Evolutionary conservation across 2,329 filamentous ascomycete species (phyloP), one percentile per base, ranked within the genome.

Genomic region (Botrytis cinerea): DNA sequence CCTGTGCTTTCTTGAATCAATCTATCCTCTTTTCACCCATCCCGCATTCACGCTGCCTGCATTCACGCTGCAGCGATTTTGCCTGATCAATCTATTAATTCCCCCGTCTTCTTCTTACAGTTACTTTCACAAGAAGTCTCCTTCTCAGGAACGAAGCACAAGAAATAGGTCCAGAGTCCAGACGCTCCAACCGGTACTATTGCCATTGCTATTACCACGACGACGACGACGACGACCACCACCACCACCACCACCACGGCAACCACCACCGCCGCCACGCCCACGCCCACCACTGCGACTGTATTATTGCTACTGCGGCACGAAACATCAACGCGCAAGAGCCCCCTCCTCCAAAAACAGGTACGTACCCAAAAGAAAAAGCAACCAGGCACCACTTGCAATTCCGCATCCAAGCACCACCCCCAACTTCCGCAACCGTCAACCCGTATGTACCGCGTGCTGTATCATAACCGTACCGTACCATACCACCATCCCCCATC

Each of bases 51-150:
- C 75, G 74, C 76, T 75, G 76, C 75, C 77, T 77, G 77, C 77
- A 76, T 75, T 75, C 75, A 74, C 75, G 73, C 76, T 75, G 76
- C 76, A 74, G 66, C 74, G 73, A 79, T 78, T 78, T 80, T 79
- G 75, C 77, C 78, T 77, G 79, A 81, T 80, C 78, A 80, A 79
- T 79, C 73, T 48, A 75, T 79, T 81, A 79, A 81, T 78, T 70
- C 76, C 75, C 78, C 62, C 51, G 28, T 74, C 75, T 78, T 77
- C 76, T 76, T 75, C 60, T 76, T 77, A 73, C 77, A 77, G 75
- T 77, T 67, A 67, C 46, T 66, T 46, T 46, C 48, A 3, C 48
- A 20, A 12, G 69, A 72, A 74, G 74, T 73, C 68, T 59, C 62
- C 51, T 59, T 40, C 60, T 61, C 71, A 75, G 75, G 68, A 76